Evolutionary conservation across 805 yeast species (phyloP).

Genomic region (Sporopachydermia quercuum): DNA sequence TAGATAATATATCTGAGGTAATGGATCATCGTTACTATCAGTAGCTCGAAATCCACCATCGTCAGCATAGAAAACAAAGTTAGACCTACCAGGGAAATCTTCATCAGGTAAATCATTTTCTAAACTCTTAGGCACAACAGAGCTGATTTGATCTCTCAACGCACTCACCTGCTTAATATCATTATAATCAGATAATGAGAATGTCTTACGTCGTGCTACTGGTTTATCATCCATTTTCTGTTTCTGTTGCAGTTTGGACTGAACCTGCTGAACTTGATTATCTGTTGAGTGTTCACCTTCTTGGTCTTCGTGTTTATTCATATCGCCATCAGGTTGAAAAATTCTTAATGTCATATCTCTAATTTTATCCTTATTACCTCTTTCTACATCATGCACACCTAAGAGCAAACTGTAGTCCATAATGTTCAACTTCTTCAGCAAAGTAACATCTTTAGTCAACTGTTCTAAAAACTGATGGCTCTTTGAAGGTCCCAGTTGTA

Average conservation of each 20-base stretch:
- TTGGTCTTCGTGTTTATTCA: not conserved
- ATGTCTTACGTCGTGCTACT: not conserved
- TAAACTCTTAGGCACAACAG: not conserved
- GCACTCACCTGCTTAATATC: no score
- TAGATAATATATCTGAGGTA: slow-evolving; percentile 63
- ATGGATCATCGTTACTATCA: slow-evolving; percentile 42
- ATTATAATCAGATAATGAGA: not conserved
- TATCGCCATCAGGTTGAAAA: slow-evolving; percentile 17
- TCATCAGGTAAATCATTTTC: slow-evolving; percentile 25
- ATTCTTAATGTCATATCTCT: slow-evolving; percentile 20
- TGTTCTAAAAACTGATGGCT: slow-evolving; percentile 47
- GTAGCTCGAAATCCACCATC: slow-evolving; percentile 81
- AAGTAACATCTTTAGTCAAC: slow-evolving; percentile 55
- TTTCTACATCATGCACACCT: slow-evolving; percentile 69
- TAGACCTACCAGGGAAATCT: slow-evolving; percentile 32
- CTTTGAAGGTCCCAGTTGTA: slow-evolving; percentile 67
- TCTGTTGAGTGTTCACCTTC: not conserved
- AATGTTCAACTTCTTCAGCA: slow-evolving; percentile 61
- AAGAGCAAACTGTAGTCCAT: slow-evolving; percentile 91
- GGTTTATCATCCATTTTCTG: no score
- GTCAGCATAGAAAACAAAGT: slow-evolving; percentile 51
- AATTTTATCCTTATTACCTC: slow-evolving; percentile 32
- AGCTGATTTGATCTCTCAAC: not conserved
- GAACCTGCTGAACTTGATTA: not conserved
- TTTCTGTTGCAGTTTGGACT: no score